A percentile compares a stretch with the other conserved stretches of the same genome.
These are phyloP conservation scores for Fusarium sp. DNA, from an alignment of 2,329 filamentous ascomycete genomes.

Conservation along the genomic window DNA sequence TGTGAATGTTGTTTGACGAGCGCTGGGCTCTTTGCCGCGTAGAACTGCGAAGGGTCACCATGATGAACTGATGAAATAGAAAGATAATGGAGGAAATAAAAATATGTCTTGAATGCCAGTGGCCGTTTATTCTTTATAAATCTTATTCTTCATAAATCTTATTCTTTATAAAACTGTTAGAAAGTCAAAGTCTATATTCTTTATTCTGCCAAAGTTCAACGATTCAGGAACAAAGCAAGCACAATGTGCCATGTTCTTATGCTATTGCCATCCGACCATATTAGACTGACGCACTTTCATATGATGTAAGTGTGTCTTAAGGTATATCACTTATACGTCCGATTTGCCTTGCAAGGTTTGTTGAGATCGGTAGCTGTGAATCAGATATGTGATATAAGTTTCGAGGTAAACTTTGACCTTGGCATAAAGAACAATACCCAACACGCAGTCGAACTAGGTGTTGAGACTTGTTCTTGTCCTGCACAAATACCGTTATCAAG, in stretches of 20 bases:
- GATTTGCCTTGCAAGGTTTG: background rate
- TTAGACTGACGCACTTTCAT: background rate
- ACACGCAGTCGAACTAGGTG: background rate
- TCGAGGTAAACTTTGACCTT: no score
- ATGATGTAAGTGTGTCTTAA: background rate
- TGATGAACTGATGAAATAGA: background rate
- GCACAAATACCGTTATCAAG: background rate
- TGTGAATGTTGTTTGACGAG: background rate
- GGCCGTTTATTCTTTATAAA: no score
- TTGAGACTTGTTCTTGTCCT: constrained; percentile 7
- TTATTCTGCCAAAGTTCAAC: background rate
- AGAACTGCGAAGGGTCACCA: no score
- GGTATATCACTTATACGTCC: background rate
- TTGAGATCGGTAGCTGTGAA: background rate
- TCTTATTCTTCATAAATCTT: no score
- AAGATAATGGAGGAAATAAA: background rate
- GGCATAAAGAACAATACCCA: no score
- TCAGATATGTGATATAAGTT: background rate
- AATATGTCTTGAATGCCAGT: no score
- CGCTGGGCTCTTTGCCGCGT: no score
- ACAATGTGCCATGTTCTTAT: background rate
- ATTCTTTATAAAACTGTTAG: no score
- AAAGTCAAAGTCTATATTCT: background rate
- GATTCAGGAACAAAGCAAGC: no score
- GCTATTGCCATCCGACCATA: no score